Percentiles rank a stretch among this genome's conserved stretches.
Conservation (phyloP, 2,329 filamentous ascomycete species). For the Hymenoscyphus scutula region DNA sequence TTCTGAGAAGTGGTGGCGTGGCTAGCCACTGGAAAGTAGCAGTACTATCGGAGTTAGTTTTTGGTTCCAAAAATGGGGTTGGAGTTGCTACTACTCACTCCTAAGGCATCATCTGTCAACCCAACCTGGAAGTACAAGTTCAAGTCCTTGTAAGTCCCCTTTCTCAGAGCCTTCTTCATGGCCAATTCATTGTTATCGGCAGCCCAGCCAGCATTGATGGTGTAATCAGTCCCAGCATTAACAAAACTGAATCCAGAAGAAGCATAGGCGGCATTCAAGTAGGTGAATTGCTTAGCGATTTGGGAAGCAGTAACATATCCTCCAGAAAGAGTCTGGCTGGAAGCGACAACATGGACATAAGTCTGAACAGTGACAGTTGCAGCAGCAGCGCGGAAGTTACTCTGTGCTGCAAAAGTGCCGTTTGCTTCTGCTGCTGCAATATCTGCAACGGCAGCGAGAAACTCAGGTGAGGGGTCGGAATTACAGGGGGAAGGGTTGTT, state of each 20-base stretch:
- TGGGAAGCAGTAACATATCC: conserved; percentile 32
- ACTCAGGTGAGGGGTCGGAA: conserved; percentile 24
- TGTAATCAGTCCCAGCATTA: conserved; percentile 33
- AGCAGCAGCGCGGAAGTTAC: conserved; percentile 21
- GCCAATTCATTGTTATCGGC: conserved; percentile 38
- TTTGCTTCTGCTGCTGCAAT: conserved; percentile 20
- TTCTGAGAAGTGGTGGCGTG: conserved; percentile 14
- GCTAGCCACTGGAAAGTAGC: conserved; percentile 15
- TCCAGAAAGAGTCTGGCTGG: conserved; percentile 21
- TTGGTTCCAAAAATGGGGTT: not conserved
- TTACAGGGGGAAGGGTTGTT: conserved; percentile 20
- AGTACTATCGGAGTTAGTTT: conserved; percentile 10
- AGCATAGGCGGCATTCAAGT: conserved; percentile 24
- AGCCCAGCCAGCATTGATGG: conserved; percentile 37
- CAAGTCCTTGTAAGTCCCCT: conserved; percentile 37
- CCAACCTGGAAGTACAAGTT: conserved; percentile 36
- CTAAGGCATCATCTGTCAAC: conserved; percentile 9
- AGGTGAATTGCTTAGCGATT: conserved; percentile 29
- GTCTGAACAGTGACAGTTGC: conserved; percentile 31
- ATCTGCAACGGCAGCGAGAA: conserved; percentile 18
- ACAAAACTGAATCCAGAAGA: conserved; percentile 35
- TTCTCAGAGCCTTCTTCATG: conserved; percentile 47
- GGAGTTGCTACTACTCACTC: conserved; percentile 6
- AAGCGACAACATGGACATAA: conserved; percentile 39
- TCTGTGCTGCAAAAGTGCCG: conserved; percentile 7